Evolutionary conservation across 495 filamentous ascomycete genomes (phyloP).

Genomic region (Xylaria cubensis): DNA sequence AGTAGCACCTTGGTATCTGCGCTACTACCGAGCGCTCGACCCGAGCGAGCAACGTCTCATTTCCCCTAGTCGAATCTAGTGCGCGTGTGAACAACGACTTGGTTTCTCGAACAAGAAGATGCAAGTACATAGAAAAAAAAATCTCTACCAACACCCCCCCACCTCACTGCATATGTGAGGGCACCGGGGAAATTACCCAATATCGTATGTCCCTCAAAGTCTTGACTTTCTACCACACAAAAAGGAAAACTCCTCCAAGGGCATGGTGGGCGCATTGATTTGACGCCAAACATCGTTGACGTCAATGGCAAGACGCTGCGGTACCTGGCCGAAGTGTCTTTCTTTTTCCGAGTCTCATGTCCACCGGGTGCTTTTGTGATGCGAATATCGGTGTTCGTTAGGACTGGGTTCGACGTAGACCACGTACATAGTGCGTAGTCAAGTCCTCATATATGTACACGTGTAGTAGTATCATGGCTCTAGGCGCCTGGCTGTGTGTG

Average conservation of each 20-base stretch:
- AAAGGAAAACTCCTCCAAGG: slow-evolving; percentile 8
- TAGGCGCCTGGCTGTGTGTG: not conserved
- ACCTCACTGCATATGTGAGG: slow-evolving; percentile 17
- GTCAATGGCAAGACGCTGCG: slow-evolving; percentile 8
- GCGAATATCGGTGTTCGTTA: not conserved
- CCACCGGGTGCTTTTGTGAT: not conserved
- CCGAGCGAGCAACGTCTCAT: slow-evolving; percentile 17
- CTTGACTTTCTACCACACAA: slow-evolving; percentile 5
- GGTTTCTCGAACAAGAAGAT: slow-evolving; percentile 12
- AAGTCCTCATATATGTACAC: not conserved
- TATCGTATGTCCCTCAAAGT: slow-evolving; percentile 6
- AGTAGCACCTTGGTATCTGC: not conserved
- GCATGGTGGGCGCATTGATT: not conserved
- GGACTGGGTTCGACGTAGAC: not conserved
- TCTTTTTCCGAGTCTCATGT: slow-evolving; percentile 12
- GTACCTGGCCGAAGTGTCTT: slow-evolving; percentile 15
- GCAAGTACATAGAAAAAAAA: slow-evolving; percentile 12
- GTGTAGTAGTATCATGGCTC: not conserved
- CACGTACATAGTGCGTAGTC: not conserved
- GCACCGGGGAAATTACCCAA: slow-evolving; percentile 27
- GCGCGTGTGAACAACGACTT: slow-evolving; percentile 6
- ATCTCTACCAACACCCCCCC: slow-evolving; percentile 10
- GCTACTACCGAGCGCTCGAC: slow-evolving; percentile 19
- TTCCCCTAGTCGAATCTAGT: slow-evolving; percentile 18
- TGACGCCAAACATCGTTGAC: slow-evolving; percentile 22